Evolutionary conservation across 331 rosid genomes (phyloP).

Genomic region (Arachis monticola): DNA sequence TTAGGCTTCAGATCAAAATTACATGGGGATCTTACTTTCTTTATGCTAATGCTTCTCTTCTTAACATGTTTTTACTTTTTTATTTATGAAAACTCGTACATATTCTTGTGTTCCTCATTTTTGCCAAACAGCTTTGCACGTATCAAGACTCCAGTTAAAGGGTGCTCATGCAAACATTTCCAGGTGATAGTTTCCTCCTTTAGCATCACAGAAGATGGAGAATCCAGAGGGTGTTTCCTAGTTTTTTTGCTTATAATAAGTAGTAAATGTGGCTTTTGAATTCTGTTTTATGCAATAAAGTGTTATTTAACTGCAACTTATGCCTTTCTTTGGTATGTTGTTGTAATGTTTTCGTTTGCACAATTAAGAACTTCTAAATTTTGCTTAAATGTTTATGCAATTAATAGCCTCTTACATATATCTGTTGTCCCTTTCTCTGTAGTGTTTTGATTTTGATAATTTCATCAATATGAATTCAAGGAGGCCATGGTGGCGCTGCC

Average conservation of each 20-base stretch:
- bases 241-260: constrained; percentile 10
- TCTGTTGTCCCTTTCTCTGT: constrained; percentile 34
- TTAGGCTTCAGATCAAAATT: constrained; percentile 16
- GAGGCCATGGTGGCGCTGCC: constrained; percentile 98
- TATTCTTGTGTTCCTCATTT: constrained; percentile 40
- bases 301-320: constrained; percentile 1
- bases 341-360: constrained; percentile 9
- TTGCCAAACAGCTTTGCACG: constrained; percentile 65
- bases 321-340: constrained; percentile 32
- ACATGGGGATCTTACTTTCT: neutral
- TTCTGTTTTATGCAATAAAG: constrained; percentile 14
- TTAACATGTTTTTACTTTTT: neutral
- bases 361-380: neutral
- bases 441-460: constrained; percentile 92
- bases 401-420: constrained; percentile 31
- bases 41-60: constrained; percentile 29
- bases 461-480: constrained; percentile 68
- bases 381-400: constrained; percentile 3
- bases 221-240: constrained; percentile 27
- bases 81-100: constrained; percentile 28
- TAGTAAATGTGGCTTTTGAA: constrained; percentile 23
- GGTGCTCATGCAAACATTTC: constrained; percentile 82
- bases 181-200: constrained; percentile 61
- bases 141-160: constrained; percentile 89
- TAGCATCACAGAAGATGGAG: constrained; percentile 32